Base-by-base conservation (phyloP, 805 yeast genomes). In the Candida yuanshanica region DNA sequence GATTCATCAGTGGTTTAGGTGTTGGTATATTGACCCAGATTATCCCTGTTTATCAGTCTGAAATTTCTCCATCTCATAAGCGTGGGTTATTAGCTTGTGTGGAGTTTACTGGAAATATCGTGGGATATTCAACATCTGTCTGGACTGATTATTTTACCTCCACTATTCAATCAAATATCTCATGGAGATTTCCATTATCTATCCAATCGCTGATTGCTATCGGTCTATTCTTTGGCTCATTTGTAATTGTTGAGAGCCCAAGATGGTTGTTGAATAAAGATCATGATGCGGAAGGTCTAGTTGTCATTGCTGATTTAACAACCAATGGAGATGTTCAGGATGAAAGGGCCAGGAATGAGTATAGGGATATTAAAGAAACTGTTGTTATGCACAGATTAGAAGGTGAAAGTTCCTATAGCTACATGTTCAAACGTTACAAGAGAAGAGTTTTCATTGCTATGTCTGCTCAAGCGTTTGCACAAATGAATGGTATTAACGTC, bases 391-490 rank as follows among this genome's bases (percentile, higher is more conserved):
- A 84, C 42, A 70, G 96, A 44, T 64, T 84, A 35, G 95, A 88
- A 58, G 96, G 95, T 20, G 89, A 84, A 52, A 64, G 75, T 33
- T 77, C 85, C 6, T 87, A 87, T 60, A 53, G 70, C 5, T 84
- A 85, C 54, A 83, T 89, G 77, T 83, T 89, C 68, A 68, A 75
- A 37, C 69, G 83, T 45, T 90, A 90, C 62, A 79, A 79, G 47
- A 77, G 78, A 58, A 70, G 97, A 38, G 79, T 90, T 18, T 70
- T 88, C 26, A 84, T 90, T 47, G 96, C 95, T 2, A 87, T 93
- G 79, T 78, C 88, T 26, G 83, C 95, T 3, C 95, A 86, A 59
- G 78, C 87, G 68, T 88, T 90, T 69, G 96, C 97, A 3, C 96
- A 90, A 63, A 69, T 90, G 59, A 85, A 89, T 60, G 97, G 97